Evolutionary conservation across 1,139 yeast species (phyloP).

Genomic region (Yamadazyma membranifaciens): DNA sequence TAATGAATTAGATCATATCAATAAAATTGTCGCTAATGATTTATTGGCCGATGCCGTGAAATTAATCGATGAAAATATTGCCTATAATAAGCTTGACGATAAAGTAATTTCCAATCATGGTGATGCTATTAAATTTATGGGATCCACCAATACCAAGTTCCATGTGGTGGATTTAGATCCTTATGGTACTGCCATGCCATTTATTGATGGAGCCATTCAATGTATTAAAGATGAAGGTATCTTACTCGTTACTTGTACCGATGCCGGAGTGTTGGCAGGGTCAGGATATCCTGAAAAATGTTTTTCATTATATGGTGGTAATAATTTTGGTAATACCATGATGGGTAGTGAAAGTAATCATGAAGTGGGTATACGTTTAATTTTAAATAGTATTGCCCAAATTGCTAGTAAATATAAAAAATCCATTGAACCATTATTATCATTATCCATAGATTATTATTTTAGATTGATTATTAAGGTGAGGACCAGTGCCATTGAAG

Average conservation of each 20-base stretch:
- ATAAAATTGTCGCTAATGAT: conserved; percentile 83
- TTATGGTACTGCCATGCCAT: conserved; percentile 95
- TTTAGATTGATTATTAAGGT: conserved; percentile 82
- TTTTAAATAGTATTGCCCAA: conserved; percentile 68
- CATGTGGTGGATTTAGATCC: conserved; percentile 95
- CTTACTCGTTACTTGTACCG: conserved; percentile 90
- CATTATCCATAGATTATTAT: conserved; percentile 87
- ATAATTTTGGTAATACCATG: conserved; percentile 68
- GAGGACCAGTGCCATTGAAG: conserved; percentile 72
- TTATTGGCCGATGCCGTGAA: conserved; percentile 83
- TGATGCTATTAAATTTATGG: conserved; percentile 87
- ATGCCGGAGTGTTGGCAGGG: conserved; percentile 93
- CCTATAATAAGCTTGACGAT: conserved; percentile 55
- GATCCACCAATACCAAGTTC: conserved; percentile 49
- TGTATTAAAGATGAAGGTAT: conserved; percentile 79
- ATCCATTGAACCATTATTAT: conserved; percentile 79
- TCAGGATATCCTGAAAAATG: conserved; percentile 96
- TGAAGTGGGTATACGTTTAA: conserved; percentile 87
- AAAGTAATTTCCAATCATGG: conserved; percentile 69
- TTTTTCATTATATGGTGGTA: conserved; percentile 84
- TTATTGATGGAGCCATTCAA: conserved; percentile 86
- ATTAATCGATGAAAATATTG: conserved; percentile 69
- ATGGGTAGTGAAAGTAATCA: conserved; percentile 82
- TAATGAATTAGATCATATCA: conserved; percentile 76
- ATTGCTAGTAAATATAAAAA: conserved; percentile 91